Percentiles rank a stretch among this genome's conserved stretches.
Evolutionary conservation across 768 basidiomycete species (phyloP).

Genomic region (Trametes punicea): DNA sequence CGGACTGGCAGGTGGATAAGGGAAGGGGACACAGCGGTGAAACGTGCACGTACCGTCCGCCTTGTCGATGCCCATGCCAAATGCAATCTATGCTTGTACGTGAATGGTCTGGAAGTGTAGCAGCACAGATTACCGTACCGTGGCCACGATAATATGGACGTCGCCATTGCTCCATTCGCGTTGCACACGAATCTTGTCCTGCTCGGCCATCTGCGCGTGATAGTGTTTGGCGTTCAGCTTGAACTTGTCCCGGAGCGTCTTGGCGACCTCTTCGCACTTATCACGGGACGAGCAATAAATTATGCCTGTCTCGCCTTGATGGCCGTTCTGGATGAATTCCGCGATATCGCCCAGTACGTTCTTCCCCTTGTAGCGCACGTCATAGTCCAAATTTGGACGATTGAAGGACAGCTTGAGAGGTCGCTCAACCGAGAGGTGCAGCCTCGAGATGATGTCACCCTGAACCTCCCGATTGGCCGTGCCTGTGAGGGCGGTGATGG

Average conservation of each 20-base stretch:
- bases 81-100: conserved; percentile 63
- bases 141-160: conserved; percentile 87
- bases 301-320: conserved; percentile 66
- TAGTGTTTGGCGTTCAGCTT: conserved; percentile 72
- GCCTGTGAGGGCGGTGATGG: conserved; percentile 95
- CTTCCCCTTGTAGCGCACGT: conserved; percentile 46
- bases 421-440: conserved; percentile 57
- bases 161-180: conserved; percentile 70
- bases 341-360: conserved; percentile 56
- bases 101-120: not conserved
- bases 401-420: conserved; percentile 86
- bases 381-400: conserved; percentile 85
- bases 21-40: not conserved
- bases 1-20: conserved; percentile 52
- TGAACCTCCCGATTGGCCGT: conserved; percentile 82
- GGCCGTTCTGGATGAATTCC: conserved; percentile 58
- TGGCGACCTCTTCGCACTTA: conserved; percentile 80
- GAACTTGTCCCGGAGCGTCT: conserved; percentile 52
- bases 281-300: conserved; percentile 76
- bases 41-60: conserved; percentile 50
- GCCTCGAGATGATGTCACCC: conserved; percentile 71
- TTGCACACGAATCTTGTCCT: conserved; percentile 62
- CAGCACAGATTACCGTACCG: conserved; percentile 45
- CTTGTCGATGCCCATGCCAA: conserved; percentile 98
- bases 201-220: conserved; percentile 72